A percentile compares a stretch with the other conserved stretches of the same genome.
These are phyloP conservation scores for Lindgomyces ingoldianus DNA, from an alignment of 495 filamentous ascomycete genomes.

Conservation along the genomic window DNA sequence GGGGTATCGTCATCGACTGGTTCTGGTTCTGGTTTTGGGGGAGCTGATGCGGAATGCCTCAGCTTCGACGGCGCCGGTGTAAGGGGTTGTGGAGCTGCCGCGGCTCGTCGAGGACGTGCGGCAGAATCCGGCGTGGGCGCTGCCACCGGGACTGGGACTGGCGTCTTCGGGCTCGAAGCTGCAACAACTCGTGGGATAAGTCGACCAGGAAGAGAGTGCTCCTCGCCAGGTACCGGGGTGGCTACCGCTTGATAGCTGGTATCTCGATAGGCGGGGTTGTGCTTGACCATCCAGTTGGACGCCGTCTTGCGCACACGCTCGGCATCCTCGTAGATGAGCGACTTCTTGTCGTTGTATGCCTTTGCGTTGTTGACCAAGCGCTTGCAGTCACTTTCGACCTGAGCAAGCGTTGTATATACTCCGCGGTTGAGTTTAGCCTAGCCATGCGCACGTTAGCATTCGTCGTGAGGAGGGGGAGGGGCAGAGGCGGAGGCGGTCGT, in stretches of 20 bases:
- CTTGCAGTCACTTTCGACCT: slow-evolving; percentile 72
- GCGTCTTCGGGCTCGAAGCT: slow-evolving; percentile 32
- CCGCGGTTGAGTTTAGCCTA: slow-evolving; percentile 62
- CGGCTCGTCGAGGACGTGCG: slow-evolving; percentile 32
- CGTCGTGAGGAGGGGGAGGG: not conserved
- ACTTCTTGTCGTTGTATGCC: slow-evolving; percentile 65
- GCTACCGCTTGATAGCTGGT: slow-evolving; percentile 61
- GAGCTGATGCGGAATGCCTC: slow-evolving; percentile 18
- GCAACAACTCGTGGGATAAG: slow-evolving; percentile 1
- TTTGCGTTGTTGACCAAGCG: slow-evolving; percentile 77
- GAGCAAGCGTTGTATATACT: slow-evolving; percentile 63
- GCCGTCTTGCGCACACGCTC: slow-evolving; percentile 73
- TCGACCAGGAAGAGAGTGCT: not conserved
- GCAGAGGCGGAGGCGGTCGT: slow-evolving; percentile 16
- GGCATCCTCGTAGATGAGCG: slow-evolving; percentile 68
- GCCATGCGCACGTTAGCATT: slow-evolving; percentile 4
- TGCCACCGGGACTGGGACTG: slow-evolving; percentile 11
- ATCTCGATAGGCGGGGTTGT: slow-evolving; percentile 70
- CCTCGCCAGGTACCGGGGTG: slow-evolving; percentile 60
- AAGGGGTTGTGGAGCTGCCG: slow-evolving; percentile 11
- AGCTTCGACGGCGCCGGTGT: slow-evolving; percentile 22
- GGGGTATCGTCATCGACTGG: slow-evolving; percentile 53
- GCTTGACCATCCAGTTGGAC: slow-evolving; percentile 72
- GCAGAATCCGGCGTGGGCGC: slow-evolving; percentile 15
- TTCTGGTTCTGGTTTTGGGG: slow-evolving; percentile 46